Percentiles rank a stretch among this genome's conserved stretches.
These are phyloP conservation scores for Scheffersomyces parashehatae DNA, from an alignment of 1,139 yeast species.

Conservation along the genomic window DNA sequence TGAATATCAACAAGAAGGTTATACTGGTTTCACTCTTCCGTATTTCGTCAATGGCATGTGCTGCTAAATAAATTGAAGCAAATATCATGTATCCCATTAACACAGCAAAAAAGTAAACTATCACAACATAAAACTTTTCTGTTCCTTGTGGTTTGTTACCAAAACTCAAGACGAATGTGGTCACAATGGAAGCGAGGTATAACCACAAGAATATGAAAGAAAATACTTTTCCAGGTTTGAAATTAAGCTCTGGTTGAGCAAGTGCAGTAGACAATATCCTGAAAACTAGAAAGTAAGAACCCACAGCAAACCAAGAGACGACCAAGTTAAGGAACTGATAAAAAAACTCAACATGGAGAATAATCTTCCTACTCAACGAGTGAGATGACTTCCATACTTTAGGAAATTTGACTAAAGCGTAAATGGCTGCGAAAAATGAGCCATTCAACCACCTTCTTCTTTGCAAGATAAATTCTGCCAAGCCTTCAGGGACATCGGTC, in stretches of 20 bases:
- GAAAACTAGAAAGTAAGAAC: constrained; percentile 79
- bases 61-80: constrained; percentile 52
- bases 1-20: constrained; percentile 40
- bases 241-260: constrained; percentile 50
- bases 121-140: constrained; percentile 72
- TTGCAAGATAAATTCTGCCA: constrained; percentile 49
- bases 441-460: constrained; percentile 56
- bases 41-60: constrained; percentile 41
- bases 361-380: constrained; percentile 39
- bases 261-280: constrained; percentile 73
- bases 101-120: constrained; percentile 85
- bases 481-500: constrained; percentile 50
- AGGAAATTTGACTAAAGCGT: constrained; percentile 46
- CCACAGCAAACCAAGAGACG: constrained; percentile 80
- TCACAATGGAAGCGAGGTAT: constrained; percentile 84
- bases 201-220: constrained; percentile 87
- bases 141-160: constrained; percentile 97
- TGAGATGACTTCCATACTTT: constrained; percentile 47
- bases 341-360: constrained; percentile 43
- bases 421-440: constrained; percentile 51
- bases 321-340: constrained; percentile 46
- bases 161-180: constrained; percentile 87
- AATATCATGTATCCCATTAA: constrained; percentile 91
- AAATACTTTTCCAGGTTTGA: constrained; percentile 72
- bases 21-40: constrained; percentile 29